phyloP scores from a whole-genome alignment of 1,284 basidiomycete species.

The Kwoniella shivajii region DNA sequence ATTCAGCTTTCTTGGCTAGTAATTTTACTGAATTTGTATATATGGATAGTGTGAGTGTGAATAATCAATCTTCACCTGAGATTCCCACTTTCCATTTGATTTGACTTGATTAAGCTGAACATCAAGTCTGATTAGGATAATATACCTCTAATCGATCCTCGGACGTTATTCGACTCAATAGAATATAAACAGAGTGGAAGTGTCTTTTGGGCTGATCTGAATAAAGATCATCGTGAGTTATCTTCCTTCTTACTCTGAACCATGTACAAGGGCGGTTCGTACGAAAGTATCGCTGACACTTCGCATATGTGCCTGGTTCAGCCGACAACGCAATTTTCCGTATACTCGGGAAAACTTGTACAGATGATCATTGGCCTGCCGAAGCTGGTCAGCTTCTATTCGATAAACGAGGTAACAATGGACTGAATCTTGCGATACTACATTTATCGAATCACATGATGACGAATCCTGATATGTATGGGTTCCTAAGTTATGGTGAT shows the following conservation, averaged over 20 bases:
- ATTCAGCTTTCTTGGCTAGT: constrained; percentile 46
- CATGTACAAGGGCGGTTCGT: too few species aligned
- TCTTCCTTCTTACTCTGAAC: background rate
- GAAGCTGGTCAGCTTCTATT: constrained; percentile 57
- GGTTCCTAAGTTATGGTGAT: constrained; percentile 54
- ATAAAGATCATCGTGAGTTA: constrained; percentile 56
- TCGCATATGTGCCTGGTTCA: constrained; percentile 14
- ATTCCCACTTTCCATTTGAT: background rate
- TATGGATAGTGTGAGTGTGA: constrained; percentile 48
- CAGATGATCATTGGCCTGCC: constrained; percentile 55
- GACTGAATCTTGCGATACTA: constrained; percentile 57
- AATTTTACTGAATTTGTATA: constrained; percentile 52
- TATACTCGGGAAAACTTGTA: constrained; percentile 53
- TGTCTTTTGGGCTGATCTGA: constrained; percentile 58
- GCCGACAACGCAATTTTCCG: constrained; percentile 58
- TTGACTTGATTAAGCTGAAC: background rate
- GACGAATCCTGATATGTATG: constrained; percentile 53
- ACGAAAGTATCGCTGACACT: too few species aligned
- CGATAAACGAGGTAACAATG: constrained; percentile 56
- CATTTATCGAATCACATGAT: constrained; percentile 56
- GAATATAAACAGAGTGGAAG: constrained; percentile 52
- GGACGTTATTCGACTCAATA: constrained; percentile 53
- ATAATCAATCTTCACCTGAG: background rate
- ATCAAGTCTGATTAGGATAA: constrained; percentile 49
- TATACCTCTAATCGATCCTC: constrained; percentile 54